Evolutionary conservation across 2,329 filamentous ascomycete genomes (phyloP).

Genomic region (Pestalotiopsis sp.): DNA sequence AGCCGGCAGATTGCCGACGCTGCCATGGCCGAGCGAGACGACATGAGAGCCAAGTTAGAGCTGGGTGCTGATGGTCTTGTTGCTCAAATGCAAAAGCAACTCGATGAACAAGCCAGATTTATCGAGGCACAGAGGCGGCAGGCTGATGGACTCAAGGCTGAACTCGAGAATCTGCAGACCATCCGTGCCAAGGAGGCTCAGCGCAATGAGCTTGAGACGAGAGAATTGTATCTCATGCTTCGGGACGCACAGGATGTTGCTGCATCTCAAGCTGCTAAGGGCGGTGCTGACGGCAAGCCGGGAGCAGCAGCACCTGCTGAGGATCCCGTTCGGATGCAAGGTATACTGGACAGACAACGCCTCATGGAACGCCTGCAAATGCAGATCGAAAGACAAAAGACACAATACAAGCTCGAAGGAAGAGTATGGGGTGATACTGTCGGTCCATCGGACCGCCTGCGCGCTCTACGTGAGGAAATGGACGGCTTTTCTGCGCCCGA

Average conservation of each 20-base stretch:
- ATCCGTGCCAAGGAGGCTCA: constrained; percentile 89
- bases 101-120: constrained; percentile 90
- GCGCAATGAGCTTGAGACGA: constrained; percentile 91
- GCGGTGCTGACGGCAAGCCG: constrained; percentile 53
- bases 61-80: constrained; percentile 92
- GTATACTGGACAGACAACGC: constrained; percentile 88
- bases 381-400: constrained; percentile 96
- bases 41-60: constrained; percentile 86
- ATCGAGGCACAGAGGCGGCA: constrained; percentile 89
- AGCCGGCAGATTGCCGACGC: constrained; percentile 92
- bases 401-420: constrained; percentile 94
- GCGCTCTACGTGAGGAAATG: constrained; percentile 94
- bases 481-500: constrained; percentile 62
- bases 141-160: constrained; percentile 84
- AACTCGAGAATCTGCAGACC: constrained; percentile 84
- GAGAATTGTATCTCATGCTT: constrained; percentile 97
- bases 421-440: constrained; percentile 82
- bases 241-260: constrained; percentile 96
- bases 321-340: constrained; percentile 80
- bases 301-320: constrained; percentile 49
- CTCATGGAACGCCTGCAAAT: constrained; percentile 94
- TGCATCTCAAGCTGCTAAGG: constrained; percentile 75
- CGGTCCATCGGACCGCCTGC: constrained; percentile 87
- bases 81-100: constrained; percentile 86
- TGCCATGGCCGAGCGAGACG: constrained; percentile 93